A percentile compares a stretch with the other conserved stretches of the same genome.
Evolutionary conservation across 2,329 filamentous ascomycete genomes (phyloP).

Genomic region (Leptographium flavum): DNA sequence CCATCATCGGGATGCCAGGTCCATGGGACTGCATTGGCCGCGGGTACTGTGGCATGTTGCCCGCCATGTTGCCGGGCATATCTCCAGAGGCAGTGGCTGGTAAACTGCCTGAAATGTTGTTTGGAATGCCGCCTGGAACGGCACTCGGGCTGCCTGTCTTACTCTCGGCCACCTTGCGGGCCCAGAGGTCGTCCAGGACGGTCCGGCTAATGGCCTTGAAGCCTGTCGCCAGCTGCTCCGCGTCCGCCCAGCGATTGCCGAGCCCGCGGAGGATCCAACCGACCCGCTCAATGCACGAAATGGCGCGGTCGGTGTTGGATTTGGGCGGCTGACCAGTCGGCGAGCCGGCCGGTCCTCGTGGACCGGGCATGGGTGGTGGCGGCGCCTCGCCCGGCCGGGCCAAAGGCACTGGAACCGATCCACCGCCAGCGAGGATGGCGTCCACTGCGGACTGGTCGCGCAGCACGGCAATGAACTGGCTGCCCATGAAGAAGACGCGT

Average conservation of each 20-base stretch:
- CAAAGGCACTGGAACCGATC: slow-evolving; percentile 28
- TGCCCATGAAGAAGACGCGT: slow-evolving; percentile 63
- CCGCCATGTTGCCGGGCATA: too few relatives aligned
- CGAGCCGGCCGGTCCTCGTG: slow-evolving; percentile 11
- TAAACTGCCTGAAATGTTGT: too few relatives aligned
- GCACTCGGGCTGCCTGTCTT: background rate
- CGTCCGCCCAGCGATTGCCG: slow-evolving; percentile 45
- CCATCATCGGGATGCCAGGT: background rate
- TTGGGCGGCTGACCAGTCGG: too few relatives aligned
- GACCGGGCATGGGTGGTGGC: slow-evolving; percentile 35
- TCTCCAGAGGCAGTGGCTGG: too few relatives aligned
- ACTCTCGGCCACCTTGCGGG: slow-evolving; percentile 22
- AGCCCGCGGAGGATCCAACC: slow-evolving; percentile 39
- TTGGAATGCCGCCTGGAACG: too few relatives aligned
- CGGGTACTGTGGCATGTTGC: background rate
- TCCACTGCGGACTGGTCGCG: slow-evolving; percentile 34
- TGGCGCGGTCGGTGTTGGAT: slow-evolving; percentile 40
- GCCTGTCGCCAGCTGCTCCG: slow-evolving; percentile 34
- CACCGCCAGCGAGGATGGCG: slow-evolving; percentile 34
- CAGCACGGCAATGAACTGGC: slow-evolving; percentile 48
- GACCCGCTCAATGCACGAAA: slow-evolving; percentile 39
- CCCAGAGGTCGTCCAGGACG: slow-evolving; percentile 27
- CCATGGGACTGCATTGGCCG: background rate
- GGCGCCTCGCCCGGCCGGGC: slow-evolving; percentile 30
- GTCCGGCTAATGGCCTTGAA: slow-evolving; percentile 37